Conservation (phyloP, 2,329 filamentous ascomycete genomes). For the Dactylellina haptotyla region DNA sequence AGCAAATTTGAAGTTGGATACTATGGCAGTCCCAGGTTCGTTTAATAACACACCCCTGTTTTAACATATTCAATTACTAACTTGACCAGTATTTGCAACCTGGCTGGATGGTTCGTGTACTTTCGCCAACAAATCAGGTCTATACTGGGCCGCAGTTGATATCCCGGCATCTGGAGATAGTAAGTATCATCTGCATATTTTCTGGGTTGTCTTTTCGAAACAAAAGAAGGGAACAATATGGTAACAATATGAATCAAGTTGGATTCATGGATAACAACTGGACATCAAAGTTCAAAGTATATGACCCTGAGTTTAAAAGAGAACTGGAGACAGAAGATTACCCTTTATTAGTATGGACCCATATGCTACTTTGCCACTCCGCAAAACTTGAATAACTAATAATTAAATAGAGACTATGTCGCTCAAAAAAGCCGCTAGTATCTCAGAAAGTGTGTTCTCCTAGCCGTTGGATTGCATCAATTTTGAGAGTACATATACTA, state of each 20-base stretch:
- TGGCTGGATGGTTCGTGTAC: constrained; percentile 81
- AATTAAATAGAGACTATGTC: constrained; percentile 22
- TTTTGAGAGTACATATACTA: background rate
- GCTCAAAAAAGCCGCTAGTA: constrained; percentile 28
- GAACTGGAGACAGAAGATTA: constrained; percentile 35
- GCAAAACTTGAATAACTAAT: background rate
- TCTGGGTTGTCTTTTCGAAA: constrained; percentile 71
- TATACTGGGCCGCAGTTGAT: constrained; percentile 44
- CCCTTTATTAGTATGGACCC: constrained; percentile 32
- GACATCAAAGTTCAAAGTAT: constrained; percentile 42
- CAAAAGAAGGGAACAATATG: background rate
- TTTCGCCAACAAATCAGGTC: constrained; percentile 74
- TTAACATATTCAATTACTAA: background rate
- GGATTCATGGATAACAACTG: constrained; percentile 48
- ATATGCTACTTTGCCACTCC: background rate
- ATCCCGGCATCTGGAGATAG: constrained; percentile 48
- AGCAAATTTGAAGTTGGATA: constrained; percentile 66
- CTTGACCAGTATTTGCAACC: constrained; percentile 72
- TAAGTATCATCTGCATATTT: constrained; percentile 58
- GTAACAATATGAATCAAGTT: constrained; percentile 59
- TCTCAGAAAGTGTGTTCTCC: constrained; percentile 33
- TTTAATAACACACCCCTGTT: background rate
- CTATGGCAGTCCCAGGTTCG: constrained; percentile 72
- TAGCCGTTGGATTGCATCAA: too few relatives aligned
- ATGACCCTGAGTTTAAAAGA: constrained; percentile 36